Conservation (phyloP, 2,329 filamentous ascomycete species). For the Beauveria sp. region DNA sequence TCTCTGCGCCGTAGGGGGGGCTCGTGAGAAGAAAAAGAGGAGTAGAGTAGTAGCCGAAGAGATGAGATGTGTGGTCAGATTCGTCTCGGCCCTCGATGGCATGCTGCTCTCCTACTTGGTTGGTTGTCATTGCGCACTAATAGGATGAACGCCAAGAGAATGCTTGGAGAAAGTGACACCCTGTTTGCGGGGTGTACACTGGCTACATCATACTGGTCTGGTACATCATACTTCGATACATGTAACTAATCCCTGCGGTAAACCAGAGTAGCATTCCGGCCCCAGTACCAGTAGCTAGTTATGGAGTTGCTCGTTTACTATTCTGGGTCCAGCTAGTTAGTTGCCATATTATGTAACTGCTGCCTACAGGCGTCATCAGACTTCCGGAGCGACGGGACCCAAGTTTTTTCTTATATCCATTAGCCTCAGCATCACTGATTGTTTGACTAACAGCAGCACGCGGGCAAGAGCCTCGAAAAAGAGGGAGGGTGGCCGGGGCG, state of each 20-base stretch:
- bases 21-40: background rate
- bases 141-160: too few species aligned
- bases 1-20: background rate
- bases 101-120: background rate
- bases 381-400: background rate
- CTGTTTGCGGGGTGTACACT: background rate
- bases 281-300: background rate
- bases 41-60: background rate
- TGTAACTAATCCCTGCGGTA: background rate
- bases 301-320: background rate
- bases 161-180: background rate
- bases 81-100: background rate
- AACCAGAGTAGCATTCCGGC: constrained; percentile 4
- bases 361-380: background rate
- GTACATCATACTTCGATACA: too few species aligned
- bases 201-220: background rate
- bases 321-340: background rate
- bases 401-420: background rate
- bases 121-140: background rate
- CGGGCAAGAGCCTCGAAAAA: background rate
- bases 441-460: background rate
- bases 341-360: too few species aligned
- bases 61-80: background rate
- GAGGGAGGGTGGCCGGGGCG: background rate
- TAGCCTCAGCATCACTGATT: background rate